Evolutionary conservation across 2,329 filamentous ascomycete genomes (phyloP).

Genomic region (Beauveria pseudobassiana): DNA sequence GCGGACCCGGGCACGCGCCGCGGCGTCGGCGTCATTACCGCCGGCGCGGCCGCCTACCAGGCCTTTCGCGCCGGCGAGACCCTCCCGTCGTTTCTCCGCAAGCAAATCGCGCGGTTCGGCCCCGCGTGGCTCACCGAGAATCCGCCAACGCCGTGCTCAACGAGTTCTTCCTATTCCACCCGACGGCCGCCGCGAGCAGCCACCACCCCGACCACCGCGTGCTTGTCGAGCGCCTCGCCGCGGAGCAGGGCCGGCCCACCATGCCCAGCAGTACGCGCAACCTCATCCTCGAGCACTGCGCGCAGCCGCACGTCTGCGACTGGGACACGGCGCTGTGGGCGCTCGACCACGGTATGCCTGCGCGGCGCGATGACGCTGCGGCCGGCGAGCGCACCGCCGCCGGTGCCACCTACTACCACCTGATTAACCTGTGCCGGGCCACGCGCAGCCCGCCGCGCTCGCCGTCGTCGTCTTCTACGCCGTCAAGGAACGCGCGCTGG

Average conservation of each 20-base stretch:
- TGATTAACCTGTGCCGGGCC: constrained; percentile 30
- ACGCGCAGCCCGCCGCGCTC: constrained; percentile 24
- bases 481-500: constrained; percentile 23
- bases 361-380: background rate
- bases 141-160: constrained; percentile 33
- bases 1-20: constrained; percentile 27
- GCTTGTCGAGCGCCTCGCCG: constrained; percentile 19
- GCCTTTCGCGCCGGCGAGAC: constrained; percentile 29
- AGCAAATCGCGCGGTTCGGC: constrained; percentile 37
- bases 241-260: constrained; percentile 14
- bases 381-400: constrained; percentile 20
- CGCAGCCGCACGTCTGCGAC: constrained; percentile 17
- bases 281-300: constrained; percentile 28
- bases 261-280: constrained; percentile 29
- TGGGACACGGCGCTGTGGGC: constrained; percentile 27
- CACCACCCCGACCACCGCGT: constrained; percentile 21
- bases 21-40: constrained; percentile 35
- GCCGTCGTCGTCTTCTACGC: constrained; percentile 27
- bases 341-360: constrained; percentile 16
- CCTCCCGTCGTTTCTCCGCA: constrained; percentile 30
- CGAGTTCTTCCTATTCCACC: constrained; percentile 34
- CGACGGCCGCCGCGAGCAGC: constrained; percentile 12
- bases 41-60: constrained; percentile 33
- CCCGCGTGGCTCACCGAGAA: constrained; percentile 34
- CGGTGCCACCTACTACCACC: constrained; percentile 26